Conservation (phyloP, 495 filamentous ascomycete species). For the Aspergillus bertholletiae region DNA sequence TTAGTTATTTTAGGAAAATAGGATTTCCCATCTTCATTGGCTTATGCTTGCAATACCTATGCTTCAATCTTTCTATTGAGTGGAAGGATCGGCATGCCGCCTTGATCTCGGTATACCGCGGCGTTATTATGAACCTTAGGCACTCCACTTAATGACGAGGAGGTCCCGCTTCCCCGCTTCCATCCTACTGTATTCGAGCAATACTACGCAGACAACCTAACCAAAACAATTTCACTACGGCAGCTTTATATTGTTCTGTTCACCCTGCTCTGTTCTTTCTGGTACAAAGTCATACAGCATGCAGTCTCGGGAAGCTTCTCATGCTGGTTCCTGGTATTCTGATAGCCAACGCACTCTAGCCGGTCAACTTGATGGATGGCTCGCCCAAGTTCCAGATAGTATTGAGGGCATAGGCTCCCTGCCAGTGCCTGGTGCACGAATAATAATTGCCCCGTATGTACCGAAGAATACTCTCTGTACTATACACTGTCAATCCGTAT, state of each 20-base stretch:
- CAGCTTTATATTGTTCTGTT: background rate
- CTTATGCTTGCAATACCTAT: background rate
- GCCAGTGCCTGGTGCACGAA: slow-evolving; percentile 72
- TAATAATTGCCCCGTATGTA: slow-evolving; percentile 95
- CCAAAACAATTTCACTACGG: background rate
- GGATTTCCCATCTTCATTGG: too few species aligned
- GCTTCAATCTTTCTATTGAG: background rate
- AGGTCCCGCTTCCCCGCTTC: slow-evolving; percentile 24
- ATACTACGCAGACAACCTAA: slow-evolving; percentile 4
- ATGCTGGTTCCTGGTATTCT: slow-evolving; percentile 87
- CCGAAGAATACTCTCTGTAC: background rate
- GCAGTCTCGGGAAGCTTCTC: slow-evolving; percentile 61
- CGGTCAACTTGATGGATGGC: slow-evolving; percentile 72
- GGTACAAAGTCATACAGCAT: slow-evolving; percentile 28
- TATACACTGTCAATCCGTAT: background rate
- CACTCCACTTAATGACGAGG: slow-evolving; percentile 10
- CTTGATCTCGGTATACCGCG: slow-evolving; percentile 10
- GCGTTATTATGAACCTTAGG: background rate
- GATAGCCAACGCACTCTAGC: slow-evolving; percentile 54
- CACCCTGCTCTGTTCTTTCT: background rate
- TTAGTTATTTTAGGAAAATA: too few species aligned
- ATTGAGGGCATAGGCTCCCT: slow-evolving; percentile 56
- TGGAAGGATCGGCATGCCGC: slow-evolving; percentile 7
- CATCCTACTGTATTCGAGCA: slow-evolving; percentile 13
- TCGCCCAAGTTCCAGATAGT: slow-evolving; percentile 64